A percentile compares a stretch with the other conserved stretches of the same genome.
These are phyloP conservation scores for Fusarium subglutinans DNA, from an alignment of 2,329 filamentous ascomycete genomes.

Conservation along the genomic window DNA sequence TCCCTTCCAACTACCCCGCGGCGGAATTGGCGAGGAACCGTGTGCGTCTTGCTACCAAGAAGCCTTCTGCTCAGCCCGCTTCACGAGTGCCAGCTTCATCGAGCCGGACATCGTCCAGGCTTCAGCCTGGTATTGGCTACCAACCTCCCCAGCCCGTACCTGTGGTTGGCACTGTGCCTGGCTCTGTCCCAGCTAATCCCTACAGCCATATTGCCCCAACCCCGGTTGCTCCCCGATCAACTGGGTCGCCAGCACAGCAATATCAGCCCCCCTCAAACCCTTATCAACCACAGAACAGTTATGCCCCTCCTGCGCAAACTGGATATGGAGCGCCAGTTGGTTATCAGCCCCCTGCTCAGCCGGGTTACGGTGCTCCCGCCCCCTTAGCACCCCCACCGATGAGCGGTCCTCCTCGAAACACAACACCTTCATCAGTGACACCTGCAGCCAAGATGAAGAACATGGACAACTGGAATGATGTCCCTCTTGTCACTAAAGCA, in stretches of 20 bases:
- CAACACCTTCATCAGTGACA: slow-evolving; percentile 69
- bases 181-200: slow-evolving; percentile 42
- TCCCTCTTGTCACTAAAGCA: slow-evolving; percentile 82
- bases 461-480: slow-evolving; percentile 91
- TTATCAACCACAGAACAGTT: slow-evolving; percentile 45
- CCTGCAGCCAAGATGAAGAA: slow-evolving; percentile 77
- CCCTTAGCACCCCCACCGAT: slow-evolving; percentile 48
- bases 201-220: slow-evolving; percentile 55
- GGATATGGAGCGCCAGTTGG: slow-evolving; percentile 49
- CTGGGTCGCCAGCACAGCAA: slow-evolving; percentile 43
- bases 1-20: slow-evolving; percentile 84
- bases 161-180: slow-evolving; percentile 34
- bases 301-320: slow-evolving; percentile 43
- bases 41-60: slow-evolving; percentile 82
- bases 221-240: slow-evolving; percentile 34
- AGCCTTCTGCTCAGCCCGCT: slow-evolving; percentile 43
- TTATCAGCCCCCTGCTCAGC: slow-evolving; percentile 64
- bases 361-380: slow-evolving; percentile 51
- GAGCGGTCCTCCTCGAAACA: slow-evolving; percentile 62
- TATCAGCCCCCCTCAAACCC: slow-evolving; percentile 52
- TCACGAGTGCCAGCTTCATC: slow-evolving; percentile 42
- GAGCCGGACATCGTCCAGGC: slow-evolving; percentile 52
- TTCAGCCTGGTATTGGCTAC: slow-evolving; percentile 56
- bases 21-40: slow-evolving; percentile 88
- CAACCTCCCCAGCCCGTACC: slow-evolving; percentile 55